Base-by-base conservation (phyloP, 371 early-diverging fungal genomes). In the Syncephalastrum racemosum region DNA sequence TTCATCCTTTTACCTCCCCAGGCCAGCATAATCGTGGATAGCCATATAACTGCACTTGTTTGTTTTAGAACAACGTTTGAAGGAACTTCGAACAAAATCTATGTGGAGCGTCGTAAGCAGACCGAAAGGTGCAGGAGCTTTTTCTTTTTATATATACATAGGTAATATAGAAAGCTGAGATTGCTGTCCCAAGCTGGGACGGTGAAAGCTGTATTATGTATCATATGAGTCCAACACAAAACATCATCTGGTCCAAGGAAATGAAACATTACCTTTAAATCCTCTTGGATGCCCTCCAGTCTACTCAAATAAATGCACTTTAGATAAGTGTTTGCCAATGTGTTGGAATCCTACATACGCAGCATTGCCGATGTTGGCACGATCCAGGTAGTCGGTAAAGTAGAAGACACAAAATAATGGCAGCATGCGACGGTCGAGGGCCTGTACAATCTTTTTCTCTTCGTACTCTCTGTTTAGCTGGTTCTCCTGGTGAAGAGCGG, bases 21-120 rank as follows among this genome's bases (percentile, higher is more conserved):
- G 18, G 67, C 48, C n/a, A 70, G 46, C 78, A 77, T 77, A 14
- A 74, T 68, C 3, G 66, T 63, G 6, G 75, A 72, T 31, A 77
- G 52, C 78, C 78, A 77, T n/a, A 67, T 46, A 13, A 59, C 59
- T 3, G 72, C 66, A 43, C 66, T 68, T 18, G 66, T 67, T 8
- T 56, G 64, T 39, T 74, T 72, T 7, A 77, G 45, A 4, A 77
- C 60, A 5, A 69, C 46, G 51, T 77, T 77, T 16, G 74, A 71
- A 6, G 78, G 78, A 23, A 77, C 63, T 59, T 77, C 78, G 42
- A 69, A 77, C 0, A 77, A 22, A 43, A 77, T 73, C 77, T 77
- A 55, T 1, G 14, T n/a, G 2, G 12, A 18, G 4, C n/a, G 6
- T 14, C 39, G 46, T 41, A 24, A 14, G 39, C 41, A 12, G 2